phyloP scores from a whole-genome alignment of 768 basidiomycete genomes.

The Rhizopogon rudus region DNA sequence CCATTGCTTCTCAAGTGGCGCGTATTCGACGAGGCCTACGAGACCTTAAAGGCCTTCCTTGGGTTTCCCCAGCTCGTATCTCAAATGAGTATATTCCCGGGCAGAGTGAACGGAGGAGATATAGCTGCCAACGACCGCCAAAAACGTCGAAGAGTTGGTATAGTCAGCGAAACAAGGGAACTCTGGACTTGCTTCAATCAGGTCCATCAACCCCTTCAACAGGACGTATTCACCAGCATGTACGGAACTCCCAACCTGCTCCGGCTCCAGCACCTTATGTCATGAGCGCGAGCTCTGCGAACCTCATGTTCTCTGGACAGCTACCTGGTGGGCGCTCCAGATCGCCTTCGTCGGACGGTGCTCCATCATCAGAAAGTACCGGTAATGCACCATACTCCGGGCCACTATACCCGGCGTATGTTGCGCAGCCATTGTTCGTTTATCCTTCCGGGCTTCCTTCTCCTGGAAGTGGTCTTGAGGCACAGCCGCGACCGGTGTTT shows the following conservation, averaged over 20 bases:
- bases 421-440: slow-evolving; percentile 25
- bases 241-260: neutral
- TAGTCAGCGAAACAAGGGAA: slow-evolving; percentile 18
- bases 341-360: slow-evolving; percentile 26
- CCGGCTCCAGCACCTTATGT: slow-evolving; percentile 22
- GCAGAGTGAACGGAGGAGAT: slow-evolving; percentile 21
- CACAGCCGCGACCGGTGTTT: neutral
- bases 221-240: slow-evolving; percentile 19
- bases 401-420: slow-evolving; percentile 21
- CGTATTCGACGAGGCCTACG: slow-evolving; percentile 33
- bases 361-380: slow-evolving; percentile 26
- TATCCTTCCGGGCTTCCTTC: slow-evolving; percentile 27
- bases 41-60: slow-evolving; percentile 39
- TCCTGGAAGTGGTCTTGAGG: slow-evolving; percentile 9
- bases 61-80: slow-evolving; percentile 41
- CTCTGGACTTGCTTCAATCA: slow-evolving; percentile 22
- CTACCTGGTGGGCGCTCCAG: slow-evolving; percentile 12
- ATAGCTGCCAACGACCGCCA: slow-evolving; percentile 19
- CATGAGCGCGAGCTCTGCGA: slow-evolving; percentile 23
- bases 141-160: slow-evolving; percentile 27
- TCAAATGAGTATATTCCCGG: slow-evolving; percentile 46
- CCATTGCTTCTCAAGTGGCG: slow-evolving; percentile 29
- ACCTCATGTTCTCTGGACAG: slow-evolving; percentile 22
- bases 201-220: slow-evolving; percentile 29
- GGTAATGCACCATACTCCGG: slow-evolving; percentile 13